phyloP scores from a whole-genome alignment of 768 basidiomycete genomes.

The Mycena epipterygia region DNA sequence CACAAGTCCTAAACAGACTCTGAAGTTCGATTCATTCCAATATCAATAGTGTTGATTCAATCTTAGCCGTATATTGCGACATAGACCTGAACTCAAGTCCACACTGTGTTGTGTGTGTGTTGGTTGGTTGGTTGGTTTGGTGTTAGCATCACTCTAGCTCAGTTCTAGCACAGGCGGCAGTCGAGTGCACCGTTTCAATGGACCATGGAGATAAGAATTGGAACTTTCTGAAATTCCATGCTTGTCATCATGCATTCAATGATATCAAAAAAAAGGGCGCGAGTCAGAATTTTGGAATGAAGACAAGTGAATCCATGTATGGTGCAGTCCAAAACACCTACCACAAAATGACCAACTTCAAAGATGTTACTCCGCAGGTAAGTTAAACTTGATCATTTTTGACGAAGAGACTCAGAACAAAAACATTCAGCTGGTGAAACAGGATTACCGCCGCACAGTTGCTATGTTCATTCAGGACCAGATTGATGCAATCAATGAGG shows the following conservation, averaged over 20 bases:
- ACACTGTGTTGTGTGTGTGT: too few relatives aligned
- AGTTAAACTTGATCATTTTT: not conserved
- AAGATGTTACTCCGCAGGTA: slow-evolving; percentile 36
- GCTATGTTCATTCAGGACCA: slow-evolving; percentile 3
- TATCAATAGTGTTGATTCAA: too few relatives aligned
- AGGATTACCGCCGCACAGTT: not conserved
- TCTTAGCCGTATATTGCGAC: too few relatives aligned
- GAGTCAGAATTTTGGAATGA: slow-evolving; percentile 35
- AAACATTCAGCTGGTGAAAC: not conserved
- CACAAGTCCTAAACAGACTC: too few relatives aligned
- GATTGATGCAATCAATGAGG: not conserved
- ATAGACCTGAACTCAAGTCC: too few relatives aligned
- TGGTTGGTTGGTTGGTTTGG: too few relatives aligned
- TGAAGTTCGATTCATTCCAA: too few relatives aligned
- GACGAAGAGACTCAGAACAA: not conserved
- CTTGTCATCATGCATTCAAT: slow-evolving; percentile 16
- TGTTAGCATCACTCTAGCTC: too few relatives aligned
- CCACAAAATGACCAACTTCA: slow-evolving; percentile 31
- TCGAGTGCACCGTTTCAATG: too few relatives aligned
- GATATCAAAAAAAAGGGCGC: slow-evolving; percentile 38
- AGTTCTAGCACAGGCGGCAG: too few relatives aligned
- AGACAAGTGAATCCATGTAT: slow-evolving; percentile 38
- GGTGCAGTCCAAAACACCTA: slow-evolving; percentile 35
- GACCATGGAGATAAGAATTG: slow-evolving; percentile 27
- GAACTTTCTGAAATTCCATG: slow-evolving; percentile 35